phyloP scores from a whole-genome alignment of 1,284 basidiomycete species.

The Ceratorhiza oryzae-sativae region DNA sequence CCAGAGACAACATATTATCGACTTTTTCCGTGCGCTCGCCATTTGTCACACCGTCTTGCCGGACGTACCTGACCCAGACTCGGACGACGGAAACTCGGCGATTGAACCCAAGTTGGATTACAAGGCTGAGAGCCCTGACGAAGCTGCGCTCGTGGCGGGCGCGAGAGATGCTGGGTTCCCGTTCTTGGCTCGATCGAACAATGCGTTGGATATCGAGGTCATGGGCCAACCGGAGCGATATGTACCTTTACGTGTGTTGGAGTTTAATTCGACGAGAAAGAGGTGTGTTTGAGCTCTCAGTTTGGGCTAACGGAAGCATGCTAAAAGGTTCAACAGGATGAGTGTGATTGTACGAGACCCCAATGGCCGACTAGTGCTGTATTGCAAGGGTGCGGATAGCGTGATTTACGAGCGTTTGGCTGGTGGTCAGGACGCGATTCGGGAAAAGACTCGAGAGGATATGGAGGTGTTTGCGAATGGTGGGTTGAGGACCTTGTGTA shows the following conservation, averaged over 20 bases:
- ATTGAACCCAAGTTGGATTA: constrained; percentile 69
- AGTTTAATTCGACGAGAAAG: constrained; percentile 94
- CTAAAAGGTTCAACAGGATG: constrained; percentile 58
- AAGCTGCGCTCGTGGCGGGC: constrained; percentile 90
- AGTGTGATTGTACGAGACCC: constrained; percentile 86
- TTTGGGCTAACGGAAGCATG: not conserved
- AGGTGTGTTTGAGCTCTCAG: constrained; percentile 50
- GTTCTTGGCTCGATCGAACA: constrained; percentile 80
- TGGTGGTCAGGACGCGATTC: constrained; percentile 76
- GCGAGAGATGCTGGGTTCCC: constrained; percentile 94
- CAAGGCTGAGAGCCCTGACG: constrained; percentile 96
- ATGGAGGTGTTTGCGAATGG: constrained; percentile 94
- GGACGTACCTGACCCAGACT: constrained; percentile 70
- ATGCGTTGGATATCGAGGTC: constrained; percentile 86
- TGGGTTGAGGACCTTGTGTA: constrained; percentile 90
- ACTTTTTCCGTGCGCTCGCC: constrained; percentile 91
- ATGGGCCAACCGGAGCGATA: constrained; percentile 88
- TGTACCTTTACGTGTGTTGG: constrained; percentile 79
- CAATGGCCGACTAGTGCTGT: constrained; percentile 81
- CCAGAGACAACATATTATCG: constrained; percentile 74
- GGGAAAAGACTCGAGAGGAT: constrained; percentile 81
- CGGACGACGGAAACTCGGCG: not conserved
- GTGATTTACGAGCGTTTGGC: constrained; percentile 90
- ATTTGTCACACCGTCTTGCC: constrained; percentile 92
- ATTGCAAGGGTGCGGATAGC: constrained; percentile 96